Evolutionary conservation across 1,139 yeast species (phyloP).

Genomic region (Lodderomyces margitis): DNA sequence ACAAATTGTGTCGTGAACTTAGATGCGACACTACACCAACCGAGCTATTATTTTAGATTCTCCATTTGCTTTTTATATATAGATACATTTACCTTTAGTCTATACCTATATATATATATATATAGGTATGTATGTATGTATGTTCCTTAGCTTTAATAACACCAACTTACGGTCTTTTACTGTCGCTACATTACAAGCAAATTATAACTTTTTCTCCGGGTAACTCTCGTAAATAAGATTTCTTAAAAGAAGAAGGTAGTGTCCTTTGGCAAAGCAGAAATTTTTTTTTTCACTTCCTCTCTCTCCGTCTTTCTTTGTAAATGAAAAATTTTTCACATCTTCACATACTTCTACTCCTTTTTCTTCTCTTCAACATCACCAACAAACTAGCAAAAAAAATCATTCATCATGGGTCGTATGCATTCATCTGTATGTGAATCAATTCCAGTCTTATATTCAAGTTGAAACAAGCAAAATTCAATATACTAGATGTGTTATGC

Average conservation of each 20-base stretch:
- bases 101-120: no score
- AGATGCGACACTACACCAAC: no score
- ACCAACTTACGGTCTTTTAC: no score
- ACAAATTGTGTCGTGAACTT: neutral
- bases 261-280: slow-evolving; percentile 6
- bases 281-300: slow-evolving; percentile 1
- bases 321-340: slow-evolving; percentile 7
- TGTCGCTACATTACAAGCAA: neutral
- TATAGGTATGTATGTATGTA: no score
- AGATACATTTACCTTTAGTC: no score
- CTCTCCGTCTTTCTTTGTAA: neutral
- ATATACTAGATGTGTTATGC: slow-evolving; percentile 8
- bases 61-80: no score
- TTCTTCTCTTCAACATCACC: slow-evolving; percentile 13
- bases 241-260: slow-evolving; percentile 10
- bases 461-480: neutral
- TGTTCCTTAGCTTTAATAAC: no score
- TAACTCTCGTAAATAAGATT: slow-evolving; percentile 2
- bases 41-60: no score
- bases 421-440: slow-evolving; percentile 68
- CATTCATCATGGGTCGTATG: slow-evolving; percentile 76
- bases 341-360: slow-evolving; percentile 9
- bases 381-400: slow-evolving; percentile 23
- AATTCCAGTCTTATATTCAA: neutral
- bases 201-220: no score